phyloP scores from a whole-genome alignment of 495 filamentous ascomycete genomes.

The Penicillium malachiteum region DNA sequence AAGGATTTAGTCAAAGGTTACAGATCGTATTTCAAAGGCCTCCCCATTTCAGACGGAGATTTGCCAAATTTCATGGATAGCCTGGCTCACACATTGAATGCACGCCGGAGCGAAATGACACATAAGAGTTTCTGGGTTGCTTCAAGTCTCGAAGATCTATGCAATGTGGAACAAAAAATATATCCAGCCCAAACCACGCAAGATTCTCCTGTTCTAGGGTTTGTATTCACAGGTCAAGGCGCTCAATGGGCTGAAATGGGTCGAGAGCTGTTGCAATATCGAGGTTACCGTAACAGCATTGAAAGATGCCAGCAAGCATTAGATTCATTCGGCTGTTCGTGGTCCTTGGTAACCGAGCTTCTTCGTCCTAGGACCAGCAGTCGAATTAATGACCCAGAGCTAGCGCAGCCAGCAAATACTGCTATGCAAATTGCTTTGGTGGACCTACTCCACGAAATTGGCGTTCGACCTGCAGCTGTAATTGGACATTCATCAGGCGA shows the following conservation, averaged over 20 bases:
- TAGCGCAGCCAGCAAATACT: constrained; percentile 26
- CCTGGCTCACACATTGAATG: neutral
- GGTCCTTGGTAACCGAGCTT: neutral
- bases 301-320: neutral
- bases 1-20: neutral
- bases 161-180: constrained; percentile 2
- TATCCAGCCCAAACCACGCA: neutral
- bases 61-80: neutral
- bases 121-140: constrained; percentile 1
- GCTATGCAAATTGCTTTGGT: constrained; percentile 36
- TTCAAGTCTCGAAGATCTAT: neutral
- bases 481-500: constrained; percentile 64
- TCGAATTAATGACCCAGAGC: constrained; percentile 10
- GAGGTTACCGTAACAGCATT: constrained; percentile 19
- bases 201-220: neutral
- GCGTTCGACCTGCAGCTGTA: constrained; percentile 30
- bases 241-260: constrained; percentile 41
- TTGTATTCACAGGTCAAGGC: constrained; percentile 47
- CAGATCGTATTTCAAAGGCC: neutral
- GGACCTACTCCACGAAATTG: constrained; percentile 30
- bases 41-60: neutral
- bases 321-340: neutral
- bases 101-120: constrained; percentile 1
- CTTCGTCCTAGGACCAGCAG: neutral
- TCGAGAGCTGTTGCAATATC: constrained; percentile 26